Evolutionary conservation across 306 rosid genomes (phyloP).

Genomic region (Potentilla sterilis): DNA sequence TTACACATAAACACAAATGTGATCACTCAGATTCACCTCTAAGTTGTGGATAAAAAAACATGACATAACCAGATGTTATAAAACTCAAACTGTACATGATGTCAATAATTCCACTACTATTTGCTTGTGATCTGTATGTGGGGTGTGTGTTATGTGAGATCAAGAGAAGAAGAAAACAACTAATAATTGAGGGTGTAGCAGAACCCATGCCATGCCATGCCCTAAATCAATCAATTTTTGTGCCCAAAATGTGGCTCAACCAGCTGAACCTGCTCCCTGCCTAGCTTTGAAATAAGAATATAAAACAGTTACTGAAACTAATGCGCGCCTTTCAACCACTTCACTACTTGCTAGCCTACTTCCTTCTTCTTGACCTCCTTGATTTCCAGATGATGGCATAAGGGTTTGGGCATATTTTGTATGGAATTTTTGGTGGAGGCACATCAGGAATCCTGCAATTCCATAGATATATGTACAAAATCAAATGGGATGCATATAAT

Average conservation of each 20-base stretch:
- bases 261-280: constrained; percentile 5
- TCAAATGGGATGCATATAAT: neutral
- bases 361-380: constrained; percentile 53
- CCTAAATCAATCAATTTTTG: neutral
- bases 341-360: constrained; percentile 21
- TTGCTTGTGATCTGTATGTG: neutral
- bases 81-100: constrained; percentile 1
- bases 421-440: constrained; percentile 65
- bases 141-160: constrained; percentile 5
- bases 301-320: neutral
- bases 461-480: constrained; percentile 2
- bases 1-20: neutral
- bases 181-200: neutral
- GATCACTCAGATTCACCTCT: neutral
- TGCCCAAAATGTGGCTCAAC: constrained; percentile 3
- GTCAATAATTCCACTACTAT: constrained; percentile 8
- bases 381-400: constrained; percentile 87
- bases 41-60: neutral
- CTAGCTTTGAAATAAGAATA: neutral
- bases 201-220: neutral
- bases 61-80: neutral
- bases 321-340: neutral
- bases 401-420: constrained; percentile 77
- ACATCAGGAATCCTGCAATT: constrained; percentile 55
- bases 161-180: neutral